These are phyloP conservation scores for Polychytrium aggregatum DNA, from an alignment of 192 early-diverging fungal genomes.

Conservation along the genomic window DNA sequence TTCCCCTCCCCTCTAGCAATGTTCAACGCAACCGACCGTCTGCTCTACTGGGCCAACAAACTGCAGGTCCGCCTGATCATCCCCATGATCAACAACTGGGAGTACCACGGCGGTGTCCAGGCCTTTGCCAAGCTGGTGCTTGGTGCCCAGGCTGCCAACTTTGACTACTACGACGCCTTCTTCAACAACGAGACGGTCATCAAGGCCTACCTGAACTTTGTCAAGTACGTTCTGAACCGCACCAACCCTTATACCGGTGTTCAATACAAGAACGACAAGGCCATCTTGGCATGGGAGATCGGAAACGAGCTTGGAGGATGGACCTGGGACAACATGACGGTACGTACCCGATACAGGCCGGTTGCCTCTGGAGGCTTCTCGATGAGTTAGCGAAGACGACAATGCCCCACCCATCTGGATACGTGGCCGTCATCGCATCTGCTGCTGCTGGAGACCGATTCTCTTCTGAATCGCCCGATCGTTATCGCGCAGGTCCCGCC, in stretches of 20 bases:
- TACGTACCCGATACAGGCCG: slow-evolving; percentile 12
- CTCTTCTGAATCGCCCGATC: too few species aligned
- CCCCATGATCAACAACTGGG: slow-evolving; percentile 30
- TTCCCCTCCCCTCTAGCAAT: too few species aligned
- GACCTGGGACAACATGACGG: slow-evolving; percentile 6
- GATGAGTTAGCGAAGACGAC: too few species aligned
- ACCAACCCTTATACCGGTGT: slow-evolving; percentile 30
- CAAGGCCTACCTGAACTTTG: slow-evolving; percentile 9
- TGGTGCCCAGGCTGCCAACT: background rate
- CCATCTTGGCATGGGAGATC: slow-evolving; percentile 28
- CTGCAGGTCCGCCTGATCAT: slow-evolving; percentile 28
- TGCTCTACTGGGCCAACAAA: too few species aligned
- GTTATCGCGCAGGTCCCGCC: too few species aligned
- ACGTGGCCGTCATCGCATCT: too few species aligned
- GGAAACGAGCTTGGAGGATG: slow-evolving; percentile 35
- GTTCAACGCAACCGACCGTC: too few species aligned
- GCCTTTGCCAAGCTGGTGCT: slow-evolving; percentile 2
- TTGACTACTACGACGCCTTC: slow-evolving; percentile 9
- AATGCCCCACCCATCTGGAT: too few species aligned
- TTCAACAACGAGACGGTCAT: slow-evolving; percentile 9
- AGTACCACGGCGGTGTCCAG: slow-evolving; percentile 2
- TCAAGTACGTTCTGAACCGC: slow-evolving; percentile 19
- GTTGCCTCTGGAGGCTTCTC: too few species aligned
- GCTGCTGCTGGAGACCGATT: too few species aligned
- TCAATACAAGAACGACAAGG: slow-evolving; percentile 25